A percentile compares a stretch with the other conserved stretches of the same genome.
Conservation (phyloP, 2,329 filamentous ascomycete genomes). For the Scedosporium minutisporum region DNA sequence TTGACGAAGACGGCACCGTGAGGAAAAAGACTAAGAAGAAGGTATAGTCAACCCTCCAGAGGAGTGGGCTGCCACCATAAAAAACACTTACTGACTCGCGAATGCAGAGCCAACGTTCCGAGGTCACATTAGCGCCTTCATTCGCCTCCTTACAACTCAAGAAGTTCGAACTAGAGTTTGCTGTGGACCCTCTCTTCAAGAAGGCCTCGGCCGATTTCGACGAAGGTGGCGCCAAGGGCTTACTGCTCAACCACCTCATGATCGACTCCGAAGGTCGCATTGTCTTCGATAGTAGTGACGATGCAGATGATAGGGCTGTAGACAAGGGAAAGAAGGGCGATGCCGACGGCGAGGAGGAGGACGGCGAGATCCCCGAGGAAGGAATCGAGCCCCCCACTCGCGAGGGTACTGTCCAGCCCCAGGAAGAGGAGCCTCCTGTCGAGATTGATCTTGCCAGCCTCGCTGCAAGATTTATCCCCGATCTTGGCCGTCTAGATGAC, state of each 20-base stretch:
- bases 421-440: constrained; percentile 36
- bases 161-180: constrained; percentile 94
- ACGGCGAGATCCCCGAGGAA: constrained; percentile 23
- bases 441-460: constrained; percentile 73
- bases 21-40: constrained; percentile 64
- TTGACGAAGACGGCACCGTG: constrained; percentile 51
- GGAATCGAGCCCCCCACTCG: background rate
- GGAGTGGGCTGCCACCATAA: too few relatives aligned
- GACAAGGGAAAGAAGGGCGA: constrained; percentile 24
- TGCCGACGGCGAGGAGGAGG: constrained; percentile 28
- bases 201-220: constrained; percentile 98
- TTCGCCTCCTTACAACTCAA: constrained; percentile 87
- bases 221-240: constrained; percentile 90
- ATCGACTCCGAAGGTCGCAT: constrained; percentile 89
- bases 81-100: background rate
- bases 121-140: constrained; percentile 83
- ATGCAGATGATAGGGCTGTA: constrained; percentile 44
- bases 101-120: constrained; percentile 58
- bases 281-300: constrained; percentile 97
- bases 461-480: constrained; percentile 75
- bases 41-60: constrained; percentile 29
- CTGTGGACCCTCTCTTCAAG: constrained; percentile 97
- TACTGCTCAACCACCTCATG: constrained; percentile 91
- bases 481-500: constrained; percentile 65
- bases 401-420: constrained; percentile 20